Conservation (phyloP, 345 rosid species). For the Corchorus olitorius region DNA sequence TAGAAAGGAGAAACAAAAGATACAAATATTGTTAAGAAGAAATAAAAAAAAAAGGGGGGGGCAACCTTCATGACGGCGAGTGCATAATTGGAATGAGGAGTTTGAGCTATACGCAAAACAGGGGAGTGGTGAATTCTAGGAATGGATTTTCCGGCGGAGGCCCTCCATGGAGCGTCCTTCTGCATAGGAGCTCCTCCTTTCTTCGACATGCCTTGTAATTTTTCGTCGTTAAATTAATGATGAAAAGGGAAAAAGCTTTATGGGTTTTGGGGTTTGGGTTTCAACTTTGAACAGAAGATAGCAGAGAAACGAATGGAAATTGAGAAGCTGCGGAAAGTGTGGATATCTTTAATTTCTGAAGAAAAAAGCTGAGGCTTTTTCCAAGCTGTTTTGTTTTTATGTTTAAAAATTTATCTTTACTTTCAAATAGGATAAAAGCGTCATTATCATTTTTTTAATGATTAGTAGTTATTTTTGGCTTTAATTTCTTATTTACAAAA, state of each 20-base stretch:
- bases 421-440: too few species aligned
- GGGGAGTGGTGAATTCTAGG: constrained; percentile 79
- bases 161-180: constrained; percentile 90
- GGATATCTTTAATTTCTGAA: not conserved
- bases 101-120: constrained; percentile 53
- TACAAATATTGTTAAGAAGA: not conserved
- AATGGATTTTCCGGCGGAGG: constrained; percentile 55
- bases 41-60: not conserved
- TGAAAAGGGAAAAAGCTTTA: not conserved
- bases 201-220: constrained; percentile 46
- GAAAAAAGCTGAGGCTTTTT: not conserved
- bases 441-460: not conserved
- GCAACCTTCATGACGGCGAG: constrained; percentile 67
- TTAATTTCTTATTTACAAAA: not conserved
- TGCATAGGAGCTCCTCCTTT: constrained; percentile 60
- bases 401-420: too few species aligned
- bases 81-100: constrained; percentile 60
- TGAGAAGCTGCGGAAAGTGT: constrained; percentile 3
- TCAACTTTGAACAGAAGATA: not conserved
- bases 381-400: not conserved
- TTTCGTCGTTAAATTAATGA: not conserved
- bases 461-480: not conserved
- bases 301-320: not conserved
- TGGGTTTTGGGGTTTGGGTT: not conserved
- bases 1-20: not conserved